Conservation (phyloP, 441 rosid species). For the Croton laevigatus region DNA sequence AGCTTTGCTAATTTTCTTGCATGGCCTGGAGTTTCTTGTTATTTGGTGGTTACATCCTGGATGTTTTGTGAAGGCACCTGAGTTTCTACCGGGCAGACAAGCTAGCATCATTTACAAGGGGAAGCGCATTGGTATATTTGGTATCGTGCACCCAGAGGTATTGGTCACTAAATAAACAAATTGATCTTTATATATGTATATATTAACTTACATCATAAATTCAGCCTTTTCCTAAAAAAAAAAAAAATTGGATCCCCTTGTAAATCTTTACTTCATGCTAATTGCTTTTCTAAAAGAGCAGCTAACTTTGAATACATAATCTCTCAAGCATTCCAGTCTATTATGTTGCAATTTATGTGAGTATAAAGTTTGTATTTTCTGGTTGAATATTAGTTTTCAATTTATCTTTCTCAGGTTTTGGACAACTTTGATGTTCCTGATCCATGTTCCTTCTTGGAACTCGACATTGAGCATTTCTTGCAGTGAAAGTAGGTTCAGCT, state of each 20-base stretch:
- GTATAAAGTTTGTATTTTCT: not conserved
- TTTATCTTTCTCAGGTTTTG: constrained; percentile 52
- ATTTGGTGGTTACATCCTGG: not conserved
- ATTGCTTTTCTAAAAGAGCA: not conserved
- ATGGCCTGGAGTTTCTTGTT: not conserved
- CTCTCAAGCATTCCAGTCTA: not conserved
- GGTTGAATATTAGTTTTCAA: not conserved
- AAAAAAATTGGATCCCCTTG: not conserved
- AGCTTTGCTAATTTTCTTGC: not conserved
- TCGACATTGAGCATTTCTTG: constrained; percentile 58
- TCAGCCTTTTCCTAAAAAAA: not conserved
- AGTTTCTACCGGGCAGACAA: constrained; percentile 82
- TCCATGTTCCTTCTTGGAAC: constrained; percentile 84
- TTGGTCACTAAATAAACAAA: not conserved
- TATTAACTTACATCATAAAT: not conserved
- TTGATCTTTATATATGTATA: not conserved
- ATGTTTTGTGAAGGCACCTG: constrained; percentile 59
- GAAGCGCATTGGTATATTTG: constrained; percentile 69
- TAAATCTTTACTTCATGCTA: not conserved
- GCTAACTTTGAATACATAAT: not conserved
- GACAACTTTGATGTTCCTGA: constrained; percentile 74
- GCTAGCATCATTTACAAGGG: constrained; percentile 80
- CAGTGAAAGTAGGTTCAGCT: constrained; percentile 8
- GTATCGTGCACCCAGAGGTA: constrained; percentile 97
- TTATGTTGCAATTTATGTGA: not conserved